Evolutionary conservation across 441 rosid species (phyloP).

Genomic region (Viola pubescens): DNA sequence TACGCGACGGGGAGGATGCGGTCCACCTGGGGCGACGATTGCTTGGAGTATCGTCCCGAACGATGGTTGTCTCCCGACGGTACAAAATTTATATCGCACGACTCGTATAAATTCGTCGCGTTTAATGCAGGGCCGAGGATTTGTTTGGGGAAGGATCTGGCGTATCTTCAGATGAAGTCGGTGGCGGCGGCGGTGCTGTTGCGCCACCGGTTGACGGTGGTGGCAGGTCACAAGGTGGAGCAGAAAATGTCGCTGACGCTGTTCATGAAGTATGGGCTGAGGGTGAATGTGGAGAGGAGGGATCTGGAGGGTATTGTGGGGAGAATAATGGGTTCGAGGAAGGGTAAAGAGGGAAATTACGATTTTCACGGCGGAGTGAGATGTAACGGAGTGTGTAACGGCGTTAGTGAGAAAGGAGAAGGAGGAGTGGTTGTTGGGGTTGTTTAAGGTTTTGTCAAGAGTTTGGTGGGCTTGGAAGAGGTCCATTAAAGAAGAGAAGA

Average conservation of each 20-base stretch:
- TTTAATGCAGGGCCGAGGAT: constrained; percentile 93
- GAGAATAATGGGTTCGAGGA: constrained; percentile 20
- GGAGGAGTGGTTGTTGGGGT: constrained; percentile 22
- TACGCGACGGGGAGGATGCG: constrained; percentile 86
- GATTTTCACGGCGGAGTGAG: constrained; percentile 2
- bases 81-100: constrained; percentile 41
- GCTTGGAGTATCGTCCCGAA: constrained; percentile 76
- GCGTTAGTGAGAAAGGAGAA: constrained; percentile 14
- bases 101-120: constrained; percentile 76
- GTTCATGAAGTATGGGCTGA: constrained; percentile 84
- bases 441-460: constrained; percentile 15
- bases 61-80: constrained; percentile 78
- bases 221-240: constrained; percentile 69
- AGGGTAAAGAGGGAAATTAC: constrained; percentile 5
- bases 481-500: constrained; percentile 5
- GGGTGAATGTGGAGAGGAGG: constrained; percentile 56
- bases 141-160: constrained; percentile 78
- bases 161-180: constrained; percentile 92
- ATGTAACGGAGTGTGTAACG: constrained; percentile 32
- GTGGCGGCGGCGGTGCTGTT: constrained; percentile 70
- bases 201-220: constrained; percentile 62
- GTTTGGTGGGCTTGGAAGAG: constrained; percentile 13
- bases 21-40: constrained; percentile 86
- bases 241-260: constrained; percentile 93
- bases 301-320: constrained; percentile 38